Evolutionary conservation across 345 rosid genomes (phyloP).

Genomic region (Brassica cretica): DNA sequence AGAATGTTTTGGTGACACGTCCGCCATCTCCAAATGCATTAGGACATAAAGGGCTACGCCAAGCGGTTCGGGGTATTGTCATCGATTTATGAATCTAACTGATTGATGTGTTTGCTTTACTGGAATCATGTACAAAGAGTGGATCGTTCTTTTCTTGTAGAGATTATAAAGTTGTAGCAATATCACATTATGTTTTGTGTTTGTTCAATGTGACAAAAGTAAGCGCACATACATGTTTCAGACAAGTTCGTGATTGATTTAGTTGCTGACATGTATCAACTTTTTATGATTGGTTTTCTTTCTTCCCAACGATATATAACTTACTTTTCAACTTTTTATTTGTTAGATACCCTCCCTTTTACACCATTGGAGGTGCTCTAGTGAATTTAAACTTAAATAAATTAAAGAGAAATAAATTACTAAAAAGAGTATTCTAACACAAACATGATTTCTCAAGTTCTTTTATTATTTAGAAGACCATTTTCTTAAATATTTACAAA

Average conservation of each 20-base stretch:
- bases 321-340: too few species aligned
- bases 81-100: slow-evolving; percentile 33
- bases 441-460: not conserved
- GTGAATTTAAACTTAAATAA: not conserved
- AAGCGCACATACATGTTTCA: not conserved
- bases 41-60: slow-evolving; percentile 30
- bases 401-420: not conserved
- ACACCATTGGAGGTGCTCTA: not conserved
- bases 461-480: not conserved
- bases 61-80: slow-evolving; percentile 23
- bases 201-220: not conserved
- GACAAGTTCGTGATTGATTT: not conserved
- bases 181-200: not conserved
- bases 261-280: not conserved
- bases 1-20: slow-evolving; percentile 17
- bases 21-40: slow-evolving; percentile 28
- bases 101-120: not conserved
- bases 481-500: not conserved
- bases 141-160: not conserved
- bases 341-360: too few species aligned
- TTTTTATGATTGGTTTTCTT: not conserved
- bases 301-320: not conserved
- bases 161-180: not conserved
- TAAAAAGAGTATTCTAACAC: not conserved
- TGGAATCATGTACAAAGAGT: not conserved